These are phyloP conservation scores for Acanthamoeba triangularis DNA, from an alignment of 208 protist genomes.

Conservation along the genomic window DNA sequence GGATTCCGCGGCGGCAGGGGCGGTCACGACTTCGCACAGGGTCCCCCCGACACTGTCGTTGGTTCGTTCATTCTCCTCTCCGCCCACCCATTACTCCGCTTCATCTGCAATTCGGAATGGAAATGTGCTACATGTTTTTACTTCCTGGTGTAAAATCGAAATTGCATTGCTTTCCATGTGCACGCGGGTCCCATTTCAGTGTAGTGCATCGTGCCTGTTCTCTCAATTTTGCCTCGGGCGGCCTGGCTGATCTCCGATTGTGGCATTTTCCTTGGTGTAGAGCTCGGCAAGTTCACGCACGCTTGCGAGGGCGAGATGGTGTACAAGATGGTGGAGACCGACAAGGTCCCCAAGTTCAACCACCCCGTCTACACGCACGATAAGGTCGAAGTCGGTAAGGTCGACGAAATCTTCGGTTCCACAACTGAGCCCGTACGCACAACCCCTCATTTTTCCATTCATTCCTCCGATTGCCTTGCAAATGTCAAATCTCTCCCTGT, in stretches of 20 bases:
- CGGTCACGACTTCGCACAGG: slow-evolving; percentile 42
- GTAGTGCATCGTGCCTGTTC: neutral
- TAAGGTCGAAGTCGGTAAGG: slow-evolving; percentile 70
- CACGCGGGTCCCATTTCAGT: neutral
- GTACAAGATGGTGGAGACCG: slow-evolving; percentile 57
- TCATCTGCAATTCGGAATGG: neutral
- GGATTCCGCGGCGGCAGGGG: slow-evolving; percentile 68
- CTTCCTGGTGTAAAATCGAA: neutral
- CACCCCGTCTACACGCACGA: slow-evolving; percentile 68
- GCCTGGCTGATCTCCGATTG: neutral
- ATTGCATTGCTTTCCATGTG: slow-evolving; percentile 5
- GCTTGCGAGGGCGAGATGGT: slow-evolving; percentile 77
- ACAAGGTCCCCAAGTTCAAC: slow-evolving; percentile 79
- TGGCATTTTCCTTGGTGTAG: neutral
- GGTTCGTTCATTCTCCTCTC: slow-evolving; percentile 29
- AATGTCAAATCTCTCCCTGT: neutral
- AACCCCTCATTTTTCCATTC: neutral
- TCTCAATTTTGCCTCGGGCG: neutral
- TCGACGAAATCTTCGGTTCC: slow-evolving; percentile 78
- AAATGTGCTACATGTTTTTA: neutral
- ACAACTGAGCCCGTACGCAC: slow-evolving; percentile 61
- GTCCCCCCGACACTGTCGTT: slow-evolving; percentile 52
- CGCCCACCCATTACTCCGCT: neutral
- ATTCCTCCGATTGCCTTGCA: neutral
- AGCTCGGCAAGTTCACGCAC: slow-evolving; percentile 75